phyloP scores from a whole-genome alignment of 805 yeast species.

The Alloascoidea africana region DNA sequence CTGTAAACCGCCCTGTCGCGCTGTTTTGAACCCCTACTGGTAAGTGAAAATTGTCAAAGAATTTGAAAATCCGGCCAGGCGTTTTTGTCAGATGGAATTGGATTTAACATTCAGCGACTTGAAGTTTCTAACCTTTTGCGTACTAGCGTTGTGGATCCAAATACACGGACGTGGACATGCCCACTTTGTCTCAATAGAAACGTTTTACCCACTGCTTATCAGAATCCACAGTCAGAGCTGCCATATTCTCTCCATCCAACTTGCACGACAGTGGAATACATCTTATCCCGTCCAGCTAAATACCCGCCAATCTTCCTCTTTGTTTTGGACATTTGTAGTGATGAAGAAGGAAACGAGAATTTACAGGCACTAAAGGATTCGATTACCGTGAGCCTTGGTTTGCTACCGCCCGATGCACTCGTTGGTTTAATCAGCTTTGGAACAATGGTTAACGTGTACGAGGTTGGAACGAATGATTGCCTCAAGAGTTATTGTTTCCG shows the following conservation, averaged over 20 bases:
- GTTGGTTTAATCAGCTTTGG: slow-evolving; percentile 49
- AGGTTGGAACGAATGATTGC: slow-evolving; percentile 23
- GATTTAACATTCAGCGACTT: background rate
- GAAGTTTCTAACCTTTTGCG: background rate
- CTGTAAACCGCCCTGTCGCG: slow-evolving; percentile 37
- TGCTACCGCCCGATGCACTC: slow-evolving; percentile 38
- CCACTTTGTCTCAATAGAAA: slow-evolving; percentile 38
- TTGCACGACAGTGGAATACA: slow-evolving; percentile 37
- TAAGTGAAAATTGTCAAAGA: slow-evolving; percentile 14
- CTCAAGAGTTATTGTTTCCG: slow-evolving; percentile 31
- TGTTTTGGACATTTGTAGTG: slow-evolving; percentile 42
- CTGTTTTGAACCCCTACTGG: slow-evolving; percentile 38
- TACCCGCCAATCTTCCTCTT: slow-evolving; percentile 34
- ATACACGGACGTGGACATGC: slow-evolving; percentile 32
- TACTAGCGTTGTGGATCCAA: slow-evolving; percentile 11
- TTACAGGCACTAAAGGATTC: slow-evolving; percentile 35
- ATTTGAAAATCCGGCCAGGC: no score
- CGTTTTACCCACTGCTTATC: slow-evolving; percentile 16
- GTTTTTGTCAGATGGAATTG: background rate
- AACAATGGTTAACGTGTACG: slow-evolving; percentile 42
- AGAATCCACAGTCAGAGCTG: slow-evolving; percentile 8
- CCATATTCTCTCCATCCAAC: slow-evolving; percentile 24
- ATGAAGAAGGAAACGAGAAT: slow-evolving; percentile 22
- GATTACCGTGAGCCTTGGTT: slow-evolving; percentile 24
- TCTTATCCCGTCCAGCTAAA: slow-evolving; percentile 19